Conservation (phyloP, 2,329 filamentous ascomycete genomes). For the Talaromyces albobiverticillius region DNA sequence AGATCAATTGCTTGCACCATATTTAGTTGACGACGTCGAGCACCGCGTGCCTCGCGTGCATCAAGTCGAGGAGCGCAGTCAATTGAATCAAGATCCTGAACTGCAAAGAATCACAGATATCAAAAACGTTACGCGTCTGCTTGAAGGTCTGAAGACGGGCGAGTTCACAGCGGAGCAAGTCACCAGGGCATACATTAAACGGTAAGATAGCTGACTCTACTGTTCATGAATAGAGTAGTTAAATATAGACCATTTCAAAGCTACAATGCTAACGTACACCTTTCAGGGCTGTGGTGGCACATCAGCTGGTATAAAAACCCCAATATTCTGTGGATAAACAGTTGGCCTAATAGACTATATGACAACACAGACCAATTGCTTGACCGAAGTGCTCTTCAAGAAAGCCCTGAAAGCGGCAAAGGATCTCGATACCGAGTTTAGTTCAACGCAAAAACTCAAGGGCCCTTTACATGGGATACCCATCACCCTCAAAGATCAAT, state of each 20-base stretch:
- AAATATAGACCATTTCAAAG: no score
- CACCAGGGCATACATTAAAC: constrained; percentile 29
- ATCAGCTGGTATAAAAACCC: constrained; percentile 28
- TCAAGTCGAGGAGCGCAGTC: constrained; percentile 23
- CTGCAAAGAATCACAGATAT: constrained; percentile 31
- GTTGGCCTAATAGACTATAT: not conserved
- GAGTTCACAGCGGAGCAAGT: constrained; percentile 29
- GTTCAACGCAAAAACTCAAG: constrained; percentile 32
- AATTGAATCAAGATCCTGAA: constrained; percentile 20
- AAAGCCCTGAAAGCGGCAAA: constrained; percentile 20
- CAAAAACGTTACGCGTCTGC: constrained; percentile 23
- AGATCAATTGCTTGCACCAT: constrained; percentile 27
- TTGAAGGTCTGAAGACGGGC: constrained; percentile 21
- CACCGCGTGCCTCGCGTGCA: constrained; percentile 23
- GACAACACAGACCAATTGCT: constrained; percentile 31
- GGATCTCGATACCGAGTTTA: constrained; percentile 20
- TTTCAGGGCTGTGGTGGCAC: constrained; percentile 23
- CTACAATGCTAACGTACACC: no score
- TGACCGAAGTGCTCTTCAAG: constrained; percentile 29
- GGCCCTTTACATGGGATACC: constrained; percentile 52
- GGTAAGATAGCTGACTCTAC: constrained; percentile 21
- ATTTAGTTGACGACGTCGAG: constrained; percentile 25
- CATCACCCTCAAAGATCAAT: constrained; percentile 57
- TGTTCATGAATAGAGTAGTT: no score
- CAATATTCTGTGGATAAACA: no score